Conservation (phyloP, 352 stramenopile species). For the Phytophthora kernoviae region DNA sequence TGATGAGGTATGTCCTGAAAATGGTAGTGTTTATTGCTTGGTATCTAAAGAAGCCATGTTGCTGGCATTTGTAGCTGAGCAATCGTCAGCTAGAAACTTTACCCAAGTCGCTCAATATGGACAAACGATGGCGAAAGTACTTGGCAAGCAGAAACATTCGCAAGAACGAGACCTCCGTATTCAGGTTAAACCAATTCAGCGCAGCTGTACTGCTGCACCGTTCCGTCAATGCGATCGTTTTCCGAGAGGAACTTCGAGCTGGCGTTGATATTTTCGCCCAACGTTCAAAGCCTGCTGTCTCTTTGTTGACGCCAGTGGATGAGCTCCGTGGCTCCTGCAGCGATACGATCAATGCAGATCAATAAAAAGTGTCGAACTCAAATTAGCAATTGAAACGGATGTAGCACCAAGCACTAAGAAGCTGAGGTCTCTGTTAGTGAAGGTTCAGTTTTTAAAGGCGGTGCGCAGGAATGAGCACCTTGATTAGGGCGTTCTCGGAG, state of each 20-base stretch:
- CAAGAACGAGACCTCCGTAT: constrained; percentile 52
- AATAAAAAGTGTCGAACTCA: neutral
- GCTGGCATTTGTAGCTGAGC: constrained; percentile 37
- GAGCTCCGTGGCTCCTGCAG: constrained; percentile 2
- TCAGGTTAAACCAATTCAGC: constrained; percentile 61
- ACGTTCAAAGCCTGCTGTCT: constrained; percentile 13
- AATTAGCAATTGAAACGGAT: neutral
- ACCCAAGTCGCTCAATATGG: constrained; percentile 54
- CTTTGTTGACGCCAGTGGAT: neutral
- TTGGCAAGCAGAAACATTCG: constrained; percentile 52
- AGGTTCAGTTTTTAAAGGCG: too few species aligned
- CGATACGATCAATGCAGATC: neutral
- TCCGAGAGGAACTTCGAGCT: constrained; percentile 53
- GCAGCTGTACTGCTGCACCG: constrained; percentile 49
- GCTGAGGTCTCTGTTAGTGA: neutral
- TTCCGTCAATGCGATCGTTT: constrained; percentile 55
- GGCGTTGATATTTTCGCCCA: constrained; percentile 45
- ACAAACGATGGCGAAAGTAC: constrained; percentile 65
- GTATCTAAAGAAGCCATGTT: neutral
- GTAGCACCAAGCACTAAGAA: neutral
- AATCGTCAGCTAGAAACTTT: constrained; percentile 54
- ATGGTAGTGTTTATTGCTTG: neutral
- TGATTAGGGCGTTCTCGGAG: neutral
- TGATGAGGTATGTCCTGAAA: constrained; percentile 41
- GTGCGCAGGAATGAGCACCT: too few species aligned